Evolutionary conservation across 1,139 yeast genomes (phyloP), one percentile per base, ranked within the genome.

Genomic region (Wickerhamiella infanticola): DNA sequence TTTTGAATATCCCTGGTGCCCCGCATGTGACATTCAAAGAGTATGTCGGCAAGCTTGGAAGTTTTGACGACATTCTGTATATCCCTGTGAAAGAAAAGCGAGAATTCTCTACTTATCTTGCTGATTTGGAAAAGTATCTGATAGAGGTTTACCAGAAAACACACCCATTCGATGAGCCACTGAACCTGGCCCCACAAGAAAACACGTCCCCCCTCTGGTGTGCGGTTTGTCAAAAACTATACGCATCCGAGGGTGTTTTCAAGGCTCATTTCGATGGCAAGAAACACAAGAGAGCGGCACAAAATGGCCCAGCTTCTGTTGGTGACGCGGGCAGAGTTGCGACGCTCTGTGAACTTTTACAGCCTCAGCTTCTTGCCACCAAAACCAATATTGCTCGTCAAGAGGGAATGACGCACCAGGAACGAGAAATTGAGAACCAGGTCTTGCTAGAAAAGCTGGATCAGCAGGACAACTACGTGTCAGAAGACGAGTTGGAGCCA

Each of bases 401-500:
- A 45, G 68, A 74, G 40, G 79, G 82, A 1, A 67, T 86, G 54
- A 82, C 95, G 0, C 90, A 80, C 40, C 67, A 86, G 47, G 94
- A 85, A 53, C 67, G 77, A 46, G 63, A 73, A 53, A 64, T 79
- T 0, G 94, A 82, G 53, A 63, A 56, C 46, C 65, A 55, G 58
- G 72, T 74, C 3, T 53, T 65, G 4, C 63, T 66, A n/a, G 62
- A 62, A 35, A 67, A 66, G 24, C 63, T 62, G 8, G 65, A 59
- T n/a, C 51, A 46, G 2, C 53, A 53, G 33, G 53, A 54, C 4
- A 45, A 56, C 11, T 58, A 59, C 29, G 3, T 40, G 3, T 51
- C 53, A 26, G 56, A 54, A 41, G 46, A 42, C 25, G 55, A 50
- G 11, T 50, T 47, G 6, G 51, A 44, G 5, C 56, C 50, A 13